phyloP scores from a whole-genome alignment of 345 rosid genomes.

The Adansonia digitata region DNA sequence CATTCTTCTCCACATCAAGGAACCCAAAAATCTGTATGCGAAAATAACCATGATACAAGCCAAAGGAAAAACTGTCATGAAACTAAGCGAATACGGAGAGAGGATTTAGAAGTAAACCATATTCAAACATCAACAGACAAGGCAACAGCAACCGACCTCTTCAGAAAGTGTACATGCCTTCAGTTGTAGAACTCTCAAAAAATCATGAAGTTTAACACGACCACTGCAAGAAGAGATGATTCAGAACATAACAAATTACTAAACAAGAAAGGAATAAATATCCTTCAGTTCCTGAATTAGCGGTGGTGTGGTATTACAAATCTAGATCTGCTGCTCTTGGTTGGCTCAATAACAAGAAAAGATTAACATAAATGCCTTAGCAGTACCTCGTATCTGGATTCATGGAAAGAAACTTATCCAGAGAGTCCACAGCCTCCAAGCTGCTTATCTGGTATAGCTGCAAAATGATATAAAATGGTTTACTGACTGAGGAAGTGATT shows the following conservation, averaged over 20 bases:
- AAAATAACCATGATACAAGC: neutral
- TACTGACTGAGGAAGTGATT: neutral
- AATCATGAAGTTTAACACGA: conserved; percentile 50
- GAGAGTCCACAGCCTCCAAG: conserved; percentile 67
- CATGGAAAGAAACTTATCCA: conserved; percentile 80
- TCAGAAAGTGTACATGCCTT: conserved; percentile 55
- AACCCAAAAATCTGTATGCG: conserved; percentile 68
- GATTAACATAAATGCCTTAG: conserved; percentile 2
- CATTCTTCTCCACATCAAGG: conserved; percentile 71
- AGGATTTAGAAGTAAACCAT: neutral
- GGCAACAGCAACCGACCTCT: conserved; percentile 42
- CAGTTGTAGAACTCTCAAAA: conserved; percentile 54
- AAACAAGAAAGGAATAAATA: neutral
- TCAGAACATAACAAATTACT: neutral
- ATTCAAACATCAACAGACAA: neutral
- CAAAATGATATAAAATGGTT: conserved; percentile 19
- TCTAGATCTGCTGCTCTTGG: neutral
- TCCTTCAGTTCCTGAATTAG: neutral
- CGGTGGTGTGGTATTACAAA: neutral
- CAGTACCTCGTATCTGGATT: conserved; percentile 75
- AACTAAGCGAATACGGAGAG: neutral
- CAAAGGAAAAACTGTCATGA: neutral
- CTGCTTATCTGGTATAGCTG: conserved; percentile 76
- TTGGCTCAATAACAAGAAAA: neutral
- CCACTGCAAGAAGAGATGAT: conserved; percentile 54